Evolutionary conservation across 2,329 filamentous ascomycete species (phyloP), one percentile per base, ranked within the genome.

Genomic region (Thelonectria discophora): DNA sequence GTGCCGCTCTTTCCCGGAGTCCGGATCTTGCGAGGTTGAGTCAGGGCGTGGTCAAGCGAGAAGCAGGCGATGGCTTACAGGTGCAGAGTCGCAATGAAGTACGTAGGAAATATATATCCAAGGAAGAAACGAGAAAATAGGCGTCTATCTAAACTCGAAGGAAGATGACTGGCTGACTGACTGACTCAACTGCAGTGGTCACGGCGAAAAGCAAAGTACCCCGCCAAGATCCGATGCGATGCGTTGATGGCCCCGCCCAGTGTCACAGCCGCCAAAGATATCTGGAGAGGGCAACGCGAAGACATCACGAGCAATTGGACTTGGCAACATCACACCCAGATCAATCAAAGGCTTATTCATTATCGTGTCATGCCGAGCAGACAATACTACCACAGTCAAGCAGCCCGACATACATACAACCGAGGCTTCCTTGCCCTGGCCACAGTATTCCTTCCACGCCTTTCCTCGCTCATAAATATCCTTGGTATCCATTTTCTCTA

Each of bases 401-500:
- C 37, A 53, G 52, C 47, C 61, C 55, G 54, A 43, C 32, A 24
- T 52, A 48, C 21, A 40, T 58, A 54, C 39, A 59, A 34, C 45
- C 27, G 20, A 51, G 55, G 46, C 50, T 27, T 32, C 47, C 49
- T 58, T 60, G 24, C 39, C 53, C 47, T 60, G 56, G 45, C 55
- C 50, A 59, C 59, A 50, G 54, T 54, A 45, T 46, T 17, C 60
- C 55, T 58, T 49, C 52, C 55, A 43, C 39, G 58, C 15, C 43
- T 21, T 50, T 30, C 51, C 12, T 39, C 51, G 55, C 45, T 62
- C 34, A 58, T 61, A 43, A 64, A 55, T 47, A 54, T 57, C 60
- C 58, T 50, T 64, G 58, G 52, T 63, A 67, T 69, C 58, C 52
- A 34, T 66, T 62, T 67, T 59, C 47, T 57, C 55, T 58, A 54